Conservation (phyloP, 192 early-diverging fungal species). For the Coemansia erecta region DNA sequence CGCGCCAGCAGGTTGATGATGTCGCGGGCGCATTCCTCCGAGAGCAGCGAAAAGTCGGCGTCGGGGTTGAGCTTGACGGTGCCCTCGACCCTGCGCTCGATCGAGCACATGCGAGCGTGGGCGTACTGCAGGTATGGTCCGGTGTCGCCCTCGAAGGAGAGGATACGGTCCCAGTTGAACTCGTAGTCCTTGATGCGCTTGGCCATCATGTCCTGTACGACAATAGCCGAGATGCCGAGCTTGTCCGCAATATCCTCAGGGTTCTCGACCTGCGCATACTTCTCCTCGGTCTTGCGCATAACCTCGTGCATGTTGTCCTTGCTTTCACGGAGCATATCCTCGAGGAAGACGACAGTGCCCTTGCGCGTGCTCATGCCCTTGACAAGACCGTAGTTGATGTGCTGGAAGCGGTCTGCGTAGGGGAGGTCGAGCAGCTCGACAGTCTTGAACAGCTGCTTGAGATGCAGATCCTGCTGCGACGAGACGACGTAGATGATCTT, state of each 20-base stretch:
- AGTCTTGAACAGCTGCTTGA: conserved; percentile 94
- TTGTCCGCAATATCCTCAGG: conserved; percentile 80
- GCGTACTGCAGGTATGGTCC: conserved; percentile 99
- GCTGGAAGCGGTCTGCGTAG: conserved; percentile 78
- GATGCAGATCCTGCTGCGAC: conserved; percentile 86
- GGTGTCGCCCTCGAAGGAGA: conserved; percentile 96
- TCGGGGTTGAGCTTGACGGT: conserved; percentile 57
- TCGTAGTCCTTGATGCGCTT: conserved; percentile 93
- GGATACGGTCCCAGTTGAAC: conserved; percentile 89
- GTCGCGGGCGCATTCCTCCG: conserved; percentile 66
- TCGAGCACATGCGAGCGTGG: conserved; percentile 94
- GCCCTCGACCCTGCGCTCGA: conserved; percentile 74
- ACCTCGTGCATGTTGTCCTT: conserved; percentile 88
- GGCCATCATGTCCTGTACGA: conserved; percentile 88
- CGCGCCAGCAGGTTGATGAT: conserved; percentile 74
- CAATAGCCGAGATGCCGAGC: conserved; percentile 90
- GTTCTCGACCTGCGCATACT: conserved; percentile 81
- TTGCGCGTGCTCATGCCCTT: conserved; percentile 94
- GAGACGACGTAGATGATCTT: conserved; percentile 91
- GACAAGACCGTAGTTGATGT: conserved; percentile 95
- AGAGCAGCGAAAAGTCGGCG: conserved; percentile 67
- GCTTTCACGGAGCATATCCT: conserved; percentile 87
- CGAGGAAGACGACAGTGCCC: conserved; percentile 92
- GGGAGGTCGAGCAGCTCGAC: conserved; percentile 78
- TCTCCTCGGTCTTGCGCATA: conserved; percentile 84